Conservation (phyloP, 176 grass and related monocot species). For the Bolboschoenus planiculmis region DNA sequence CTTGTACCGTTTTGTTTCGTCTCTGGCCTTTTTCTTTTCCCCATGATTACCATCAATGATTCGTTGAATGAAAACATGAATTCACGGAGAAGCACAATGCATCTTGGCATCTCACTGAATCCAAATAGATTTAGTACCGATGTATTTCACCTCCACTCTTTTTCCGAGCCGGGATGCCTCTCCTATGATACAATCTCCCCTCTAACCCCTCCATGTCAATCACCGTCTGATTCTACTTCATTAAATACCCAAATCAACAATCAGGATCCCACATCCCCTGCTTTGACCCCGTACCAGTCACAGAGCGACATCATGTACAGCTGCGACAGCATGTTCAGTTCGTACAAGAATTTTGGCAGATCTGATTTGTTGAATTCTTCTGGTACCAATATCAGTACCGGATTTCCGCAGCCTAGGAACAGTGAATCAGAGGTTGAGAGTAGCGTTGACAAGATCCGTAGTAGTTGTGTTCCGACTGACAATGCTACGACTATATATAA, state of each 20-base stretch:
- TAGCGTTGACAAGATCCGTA: not conserved
- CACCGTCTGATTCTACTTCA: not conserved
- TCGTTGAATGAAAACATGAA: not conserved
- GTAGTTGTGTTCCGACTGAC: not conserved
- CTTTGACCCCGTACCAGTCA: not conserved
- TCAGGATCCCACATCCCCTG: not conserved
- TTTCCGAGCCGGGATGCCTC: not conserved
- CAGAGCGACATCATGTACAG: not conserved
- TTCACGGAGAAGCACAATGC: not conserved
- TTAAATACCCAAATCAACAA: not conserved
- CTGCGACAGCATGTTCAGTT: not conserved
- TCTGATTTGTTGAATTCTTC: not conserved
- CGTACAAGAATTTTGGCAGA: not conserved
- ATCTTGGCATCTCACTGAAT: not conserved
- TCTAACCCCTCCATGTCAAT: not conserved
- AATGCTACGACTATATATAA: not conserved
- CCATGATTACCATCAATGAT: not conserved
- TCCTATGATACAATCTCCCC: slow-evolving; percentile 7
- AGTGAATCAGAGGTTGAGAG: not conserved
- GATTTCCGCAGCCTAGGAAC: not conserved
- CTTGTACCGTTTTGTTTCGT: not conserved
- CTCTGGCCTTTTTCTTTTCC: not conserved
- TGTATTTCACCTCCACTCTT: not conserved
- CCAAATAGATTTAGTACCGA: not conserved
- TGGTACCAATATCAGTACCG: not conserved